Base-by-base conservation (phyloP, 768 basidiomycete species). In the Podaxis mareebaensis region DNA sequence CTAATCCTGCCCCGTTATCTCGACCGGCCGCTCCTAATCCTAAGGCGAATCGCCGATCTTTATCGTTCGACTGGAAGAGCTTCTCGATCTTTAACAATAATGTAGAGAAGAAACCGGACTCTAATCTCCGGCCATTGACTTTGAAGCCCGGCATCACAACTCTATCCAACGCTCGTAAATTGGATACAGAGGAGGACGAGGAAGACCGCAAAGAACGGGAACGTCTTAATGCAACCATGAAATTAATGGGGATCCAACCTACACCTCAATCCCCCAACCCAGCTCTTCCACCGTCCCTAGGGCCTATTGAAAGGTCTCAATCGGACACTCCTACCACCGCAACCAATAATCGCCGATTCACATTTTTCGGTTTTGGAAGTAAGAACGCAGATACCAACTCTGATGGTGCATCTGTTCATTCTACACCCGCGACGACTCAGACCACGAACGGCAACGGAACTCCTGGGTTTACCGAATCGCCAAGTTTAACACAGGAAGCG, bases 171-270 rank as follows among this genome's bases (percentile, higher is more conserved):
- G 92, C 85, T 28, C 84, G 93, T 57, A 94, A 95, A 74, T 76
- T 96, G 40, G 93, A 96, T 64, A 93, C 88, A 1, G 79, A 83
- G 44, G 96, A 98, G 74, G 96, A 99, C 69, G 96, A 98, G 64
- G 94, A 98, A 65, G 95, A 97, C 71, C 81, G 86, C 42, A 84
- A 82, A 65, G 95, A 96, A 75, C 81, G 96, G 60, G 95, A 95
- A 72, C 85, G 95, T 15, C 80, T 98, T 60, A 83, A 90, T 66
- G 93, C 93, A 15, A 93, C 94, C 28, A 92, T 99, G 91, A 93
- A 94, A 73, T 78, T 96, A 30, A 94, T 96, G 90, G 96, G 96
- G 4, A 93, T 96, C 64, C 87, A 90, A 73, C 86, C 89, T 33
- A 72, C 78, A n/a, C 70, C 80, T 55, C 76, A 83, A 13, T 74